phyloP scores from a whole-genome alignment of 495 filamentous ascomycete species.

The Neurospora pannonica region DNA sequence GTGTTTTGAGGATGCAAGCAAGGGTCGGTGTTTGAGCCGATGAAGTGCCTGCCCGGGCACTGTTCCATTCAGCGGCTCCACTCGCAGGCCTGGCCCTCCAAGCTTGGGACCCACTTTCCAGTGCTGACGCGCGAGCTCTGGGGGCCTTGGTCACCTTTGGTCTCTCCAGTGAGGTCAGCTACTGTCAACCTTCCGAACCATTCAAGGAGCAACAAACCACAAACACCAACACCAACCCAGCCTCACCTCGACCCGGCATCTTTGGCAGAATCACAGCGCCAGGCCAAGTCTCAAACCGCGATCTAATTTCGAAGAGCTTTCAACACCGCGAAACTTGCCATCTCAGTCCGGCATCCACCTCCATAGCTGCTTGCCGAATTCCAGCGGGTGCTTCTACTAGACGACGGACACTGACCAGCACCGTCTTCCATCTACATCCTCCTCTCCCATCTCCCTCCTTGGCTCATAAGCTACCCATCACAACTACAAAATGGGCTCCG shows the following conservation, averaged over 20 bases:
- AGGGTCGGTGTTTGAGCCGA: not conserved
- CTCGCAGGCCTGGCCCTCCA: not conserved
- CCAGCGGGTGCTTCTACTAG: not conserved
- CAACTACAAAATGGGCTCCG: conserved; percentile 65
- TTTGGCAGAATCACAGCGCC: not conserved
- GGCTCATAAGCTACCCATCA: not conserved
- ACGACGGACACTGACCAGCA: not conserved
- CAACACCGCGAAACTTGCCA: not conserved
- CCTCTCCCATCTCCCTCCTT: not conserved
- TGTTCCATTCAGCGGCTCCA: not conserved
- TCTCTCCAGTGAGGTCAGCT: not conserved
- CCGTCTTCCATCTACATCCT: not conserved
- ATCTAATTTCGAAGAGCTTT: not conserved
- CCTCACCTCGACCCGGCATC: not conserved
- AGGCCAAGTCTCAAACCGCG: not conserved
- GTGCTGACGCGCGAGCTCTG: not conserved
- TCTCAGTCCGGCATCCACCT: not conserved
- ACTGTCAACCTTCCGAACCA: not conserved
- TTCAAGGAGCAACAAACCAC: not conserved
- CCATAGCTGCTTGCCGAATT: not conserved
- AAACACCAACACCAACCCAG: not conserved
- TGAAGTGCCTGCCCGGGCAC: not conserved
- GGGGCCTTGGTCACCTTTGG: not conserved
- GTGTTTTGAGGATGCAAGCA: not conserved
- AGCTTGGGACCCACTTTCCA: not conserved